Percentiles rank a stretch among this genome's conserved stretches.
Evolutionary conservation across 352 stramenopile genomes (phyloP).

Genomic region (Peronospora farinosa): DNA sequence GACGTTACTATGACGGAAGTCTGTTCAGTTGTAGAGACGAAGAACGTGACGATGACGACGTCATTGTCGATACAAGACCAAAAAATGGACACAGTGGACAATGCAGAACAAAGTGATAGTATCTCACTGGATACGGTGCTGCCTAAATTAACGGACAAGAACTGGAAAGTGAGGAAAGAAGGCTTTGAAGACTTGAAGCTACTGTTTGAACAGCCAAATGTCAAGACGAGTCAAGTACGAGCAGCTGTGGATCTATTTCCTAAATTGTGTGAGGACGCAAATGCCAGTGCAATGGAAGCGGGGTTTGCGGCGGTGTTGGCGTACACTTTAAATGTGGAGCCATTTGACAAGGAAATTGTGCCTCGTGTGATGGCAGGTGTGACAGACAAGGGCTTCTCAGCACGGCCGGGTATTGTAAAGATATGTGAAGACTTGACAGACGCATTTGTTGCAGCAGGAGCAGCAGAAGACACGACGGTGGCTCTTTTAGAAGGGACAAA

Average conservation of each 20-base stretch:
- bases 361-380: conserved; percentile 64
- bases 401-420: conserved; percentile 68
- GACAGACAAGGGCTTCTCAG: conserved; percentile 80
- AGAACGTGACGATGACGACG: conserved; percentile 7
- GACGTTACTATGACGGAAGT: conserved; percentile 24
- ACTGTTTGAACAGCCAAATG: conserved; percentile 44
- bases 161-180: conserved; percentile 84
- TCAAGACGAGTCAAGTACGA: conserved; percentile 38
- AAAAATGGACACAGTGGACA: conserved; percentile 26
- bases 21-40: not conserved
- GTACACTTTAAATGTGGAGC: conserved; percentile 56
- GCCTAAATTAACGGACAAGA: conserved; percentile 67
- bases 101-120: not conserved
- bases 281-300: conserved; percentile 76
- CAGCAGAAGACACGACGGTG: conserved; percentile 63
- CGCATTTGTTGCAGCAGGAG: conserved; percentile 67
- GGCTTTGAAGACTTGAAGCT: conserved; percentile 70
- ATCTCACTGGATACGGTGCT: conserved; percentile 42
- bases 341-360: conserved; percentile 69
- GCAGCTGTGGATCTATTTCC: conserved; percentile 53
- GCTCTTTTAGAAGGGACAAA: conserved; percentile 78
- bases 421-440: conserved; percentile 71
- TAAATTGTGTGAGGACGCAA: conserved; percentile 81
- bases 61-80: conserved; percentile 14
- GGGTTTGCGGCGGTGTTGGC: conserved; percentile 66